phyloP scores from a whole-genome alignment of 495 filamentous ascomycete genomes.

The Xylaria cubensis region DNA sequence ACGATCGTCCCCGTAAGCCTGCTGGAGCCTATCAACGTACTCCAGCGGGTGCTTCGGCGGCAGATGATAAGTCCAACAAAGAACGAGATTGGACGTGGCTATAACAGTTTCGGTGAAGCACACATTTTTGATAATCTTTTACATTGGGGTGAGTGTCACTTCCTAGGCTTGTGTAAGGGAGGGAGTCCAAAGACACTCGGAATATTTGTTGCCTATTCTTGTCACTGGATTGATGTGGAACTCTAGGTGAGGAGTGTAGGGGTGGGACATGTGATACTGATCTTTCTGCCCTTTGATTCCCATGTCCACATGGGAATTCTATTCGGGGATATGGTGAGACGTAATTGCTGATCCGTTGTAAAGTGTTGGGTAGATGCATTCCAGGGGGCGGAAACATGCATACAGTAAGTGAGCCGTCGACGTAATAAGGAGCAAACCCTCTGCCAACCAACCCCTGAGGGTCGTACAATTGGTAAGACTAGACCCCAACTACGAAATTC shows the following conservation, averaged over 20 bases:
- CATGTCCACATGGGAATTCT: neutral
- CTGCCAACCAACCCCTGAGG: neutral
- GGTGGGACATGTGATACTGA: neutral
- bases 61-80: neutral
- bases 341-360: conserved; percentile 2
- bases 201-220: neutral
- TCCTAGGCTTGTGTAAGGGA: neutral
- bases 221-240: neutral
- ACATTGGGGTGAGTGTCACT: neutral
- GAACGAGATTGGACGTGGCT: neutral
- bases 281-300: neutral
- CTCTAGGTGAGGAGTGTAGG: neutral
- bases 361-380: neutral
- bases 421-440: conserved; percentile 1
- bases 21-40: neutral
- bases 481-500: neutral
- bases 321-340: neutral
- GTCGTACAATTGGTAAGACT: conserved; percentile 12
- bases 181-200: neutral
- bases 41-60: neutral
- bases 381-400: neutral
- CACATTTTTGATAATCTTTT: neutral
- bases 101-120: neutral
- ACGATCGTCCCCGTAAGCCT: neutral
- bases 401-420: neutral